Evolutionary conservation across 179 eudicot species (phyloP).

Genomic region (Spergularia azorica): DNA sequence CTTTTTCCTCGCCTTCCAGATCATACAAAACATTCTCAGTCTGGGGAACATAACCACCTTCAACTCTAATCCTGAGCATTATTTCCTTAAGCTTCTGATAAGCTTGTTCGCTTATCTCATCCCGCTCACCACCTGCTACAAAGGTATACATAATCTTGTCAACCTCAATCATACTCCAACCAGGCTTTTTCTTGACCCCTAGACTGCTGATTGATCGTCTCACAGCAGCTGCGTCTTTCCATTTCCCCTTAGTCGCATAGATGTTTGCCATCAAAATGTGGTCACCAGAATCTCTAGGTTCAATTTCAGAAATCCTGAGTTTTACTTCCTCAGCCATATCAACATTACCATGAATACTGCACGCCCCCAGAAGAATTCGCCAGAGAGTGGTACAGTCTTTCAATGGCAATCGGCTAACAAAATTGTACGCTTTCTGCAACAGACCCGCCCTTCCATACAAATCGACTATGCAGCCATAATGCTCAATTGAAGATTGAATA

Average conservation of each 20-base stretch:
- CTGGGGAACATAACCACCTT: constrained; percentile 64
- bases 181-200: constrained; percentile 51
- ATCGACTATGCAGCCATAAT: constrained; percentile 81
- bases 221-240: constrained; percentile 51
- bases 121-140: constrained; percentile 50
- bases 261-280: constrained; percentile 55
- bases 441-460: constrained; percentile 65
- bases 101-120: constrained; percentile 45
- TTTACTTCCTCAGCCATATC: constrained; percentile 56
- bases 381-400: constrained; percentile 51
- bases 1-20: constrained; percentile 62
- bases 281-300: constrained; percentile 58
- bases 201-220: constrained; percentile 54
- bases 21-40: constrained; percentile 58
- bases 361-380: constrained; percentile 76
- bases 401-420: constrained; percentile 47
- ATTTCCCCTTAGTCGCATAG: constrained; percentile 61
- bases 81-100: constrained; percentile 56
- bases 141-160: constrained; percentile 55
- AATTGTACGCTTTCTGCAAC: constrained; percentile 52
- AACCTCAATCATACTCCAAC: constrained; percentile 81
- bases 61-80: constrained; percentile 47
- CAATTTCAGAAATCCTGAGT: constrained; percentile 48
- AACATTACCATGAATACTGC: constrained; percentile 51
- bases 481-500: constrained; percentile 59